Percentiles rank a stretch among this genome's conserved stretches.
Conservation (phyloP, 2,329 filamentous ascomycete species). For the Aspergillus ochraceus region DNA sequence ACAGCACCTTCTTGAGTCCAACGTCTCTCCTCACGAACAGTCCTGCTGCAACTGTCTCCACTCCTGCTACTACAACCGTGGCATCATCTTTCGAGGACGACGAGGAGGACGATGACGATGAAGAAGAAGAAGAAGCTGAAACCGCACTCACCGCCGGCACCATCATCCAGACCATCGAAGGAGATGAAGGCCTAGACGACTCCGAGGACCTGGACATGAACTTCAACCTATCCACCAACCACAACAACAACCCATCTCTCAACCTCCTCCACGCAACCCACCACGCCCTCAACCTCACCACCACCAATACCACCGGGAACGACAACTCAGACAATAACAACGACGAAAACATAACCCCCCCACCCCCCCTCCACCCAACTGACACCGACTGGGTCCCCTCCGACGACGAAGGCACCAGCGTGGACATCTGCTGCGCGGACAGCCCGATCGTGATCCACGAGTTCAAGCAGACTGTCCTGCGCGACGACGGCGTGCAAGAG, state of each 20-base stretch:
- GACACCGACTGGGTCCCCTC: conserved; percentile 8
- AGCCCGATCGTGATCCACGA: conserved; percentile 13
- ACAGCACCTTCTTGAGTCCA: background rate
- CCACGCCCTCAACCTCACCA: too few relatives aligned
- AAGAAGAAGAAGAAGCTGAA: background rate
- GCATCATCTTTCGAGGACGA: background rate
- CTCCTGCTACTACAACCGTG: background rate
- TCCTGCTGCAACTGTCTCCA: background rate
- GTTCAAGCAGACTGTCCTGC: background rate
- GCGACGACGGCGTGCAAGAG: background rate
- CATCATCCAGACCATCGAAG: too few relatives aligned
- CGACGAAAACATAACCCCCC: background rate
- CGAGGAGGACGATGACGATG: background rate
- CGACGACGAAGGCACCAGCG: conserved; percentile 1
- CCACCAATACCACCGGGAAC: background rate
- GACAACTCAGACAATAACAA: background rate
- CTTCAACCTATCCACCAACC: background rate
- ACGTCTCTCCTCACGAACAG: background rate
- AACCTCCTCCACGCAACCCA: background rate
- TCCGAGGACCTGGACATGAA: too few relatives aligned
- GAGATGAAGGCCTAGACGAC: too few relatives aligned
- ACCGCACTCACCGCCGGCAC: too few relatives aligned
- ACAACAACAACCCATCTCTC: background rate
- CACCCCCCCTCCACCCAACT: background rate
- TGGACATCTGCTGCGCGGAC: conserved; percentile 1